Evolutionary conservation across 345 rosid genomes (phyloP), one percentile per base, ranked within the genome.

Genomic region (Geranium brycei): DNA sequence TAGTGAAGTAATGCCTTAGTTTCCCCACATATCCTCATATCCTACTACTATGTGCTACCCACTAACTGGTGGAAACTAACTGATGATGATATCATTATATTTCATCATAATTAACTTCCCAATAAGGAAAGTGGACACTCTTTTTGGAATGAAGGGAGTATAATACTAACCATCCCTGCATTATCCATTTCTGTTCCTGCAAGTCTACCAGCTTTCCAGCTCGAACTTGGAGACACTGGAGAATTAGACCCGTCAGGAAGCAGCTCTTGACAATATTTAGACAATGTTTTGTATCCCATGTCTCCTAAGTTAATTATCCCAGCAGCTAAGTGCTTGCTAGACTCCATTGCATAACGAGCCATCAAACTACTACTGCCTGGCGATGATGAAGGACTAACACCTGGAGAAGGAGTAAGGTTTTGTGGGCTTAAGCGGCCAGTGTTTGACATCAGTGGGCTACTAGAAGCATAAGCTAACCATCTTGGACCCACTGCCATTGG

Each of bases 271-370:
- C 67, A 90, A 75, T 86, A 93, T 77, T 84, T 85, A 15, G 99
- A 90, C 72, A 93, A 73, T 41, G 95, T 86, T 79, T 78, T 86
- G 82, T 81, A 88, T 71, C 99, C 91, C 91, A 85, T 86, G 69
- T 93, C 97, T 51, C 98, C 98, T 76, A 91, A 66, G 73, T 76
- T 91, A 61, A 87, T 69, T 57, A 92, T 65, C 71, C 98, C 96
- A 55, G 81, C 73, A 69, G 96, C 98, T 66, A 92, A 75, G 60
- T 89, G 91, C 72, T 90, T 92, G 71, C 95, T 75, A 76, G 96
- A 87, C 79, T 90, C 99, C 96, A 88, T 87, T 38, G 97, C 99
- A 85, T 85, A 93, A 51, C 95, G 89, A 69, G 95, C 99, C 80
- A 93, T 82, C 86, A 93, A 60, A 67, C 75, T 85, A 66, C 91